These are phyloP conservation scores for Stephanodiscus triporus DNA, from an alignment of 108 stramenopile species.

Conservation along the genomic window DNA sequence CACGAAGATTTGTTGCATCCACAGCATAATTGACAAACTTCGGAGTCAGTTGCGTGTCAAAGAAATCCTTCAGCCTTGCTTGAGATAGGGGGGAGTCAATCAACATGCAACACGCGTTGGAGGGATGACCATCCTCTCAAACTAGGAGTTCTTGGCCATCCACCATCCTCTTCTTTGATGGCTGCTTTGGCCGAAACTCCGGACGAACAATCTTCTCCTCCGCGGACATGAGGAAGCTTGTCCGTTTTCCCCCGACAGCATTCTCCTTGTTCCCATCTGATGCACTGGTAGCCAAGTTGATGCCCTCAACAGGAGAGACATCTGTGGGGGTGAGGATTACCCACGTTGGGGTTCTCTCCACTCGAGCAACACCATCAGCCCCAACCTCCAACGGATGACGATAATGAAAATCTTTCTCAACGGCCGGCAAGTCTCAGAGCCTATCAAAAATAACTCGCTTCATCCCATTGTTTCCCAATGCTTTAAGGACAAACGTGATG, in stretches of 20 bases:
- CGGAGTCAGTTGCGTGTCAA: not conserved
- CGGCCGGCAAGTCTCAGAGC: not conserved
- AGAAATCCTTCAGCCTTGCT: not conserved
- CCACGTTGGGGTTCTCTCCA: not conserved
- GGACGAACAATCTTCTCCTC: not conserved
- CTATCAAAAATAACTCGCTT: not conserved
- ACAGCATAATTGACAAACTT: not conserved
- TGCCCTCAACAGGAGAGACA: not conserved
- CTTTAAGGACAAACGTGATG: too few species aligned
- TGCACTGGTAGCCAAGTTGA: not conserved
- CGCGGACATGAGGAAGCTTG: not conserved
- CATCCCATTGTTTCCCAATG: not conserved
- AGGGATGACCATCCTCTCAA: not conserved
- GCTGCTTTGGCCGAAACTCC: not conserved
- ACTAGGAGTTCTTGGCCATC: too few species aligned
- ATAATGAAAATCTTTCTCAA: not conserved
- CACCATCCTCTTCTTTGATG: too few species aligned
- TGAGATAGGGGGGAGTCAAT: too few species aligned
- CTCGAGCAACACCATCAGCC: too few species aligned
- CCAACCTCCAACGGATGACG: too few species aligned
- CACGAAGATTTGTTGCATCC: not conserved
- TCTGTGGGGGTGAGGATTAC: not conserved
- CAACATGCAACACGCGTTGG: not conserved
- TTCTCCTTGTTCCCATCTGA: not conserved
- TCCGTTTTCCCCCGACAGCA: not conserved